Evolutionary conservation across 2,329 filamentous ascomycete species (phyloP).

Genomic region (Colletotrichum neosansevieriae): DNA sequence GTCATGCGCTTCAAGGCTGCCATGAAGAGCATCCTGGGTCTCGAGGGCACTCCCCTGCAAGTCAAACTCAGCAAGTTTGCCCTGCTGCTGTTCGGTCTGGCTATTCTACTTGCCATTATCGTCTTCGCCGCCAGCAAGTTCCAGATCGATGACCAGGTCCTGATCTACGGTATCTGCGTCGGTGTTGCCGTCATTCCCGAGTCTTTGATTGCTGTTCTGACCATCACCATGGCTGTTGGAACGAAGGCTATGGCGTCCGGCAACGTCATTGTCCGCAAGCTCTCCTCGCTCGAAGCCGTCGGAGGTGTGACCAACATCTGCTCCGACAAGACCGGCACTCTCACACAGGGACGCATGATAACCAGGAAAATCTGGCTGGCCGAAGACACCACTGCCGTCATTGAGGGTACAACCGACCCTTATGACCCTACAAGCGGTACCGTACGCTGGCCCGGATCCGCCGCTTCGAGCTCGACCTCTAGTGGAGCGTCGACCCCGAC

Average conservation of each 20-base stretch:
- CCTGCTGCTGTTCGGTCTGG: slow-evolving; percentile 81
- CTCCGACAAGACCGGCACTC: slow-evolving; percentile 78
- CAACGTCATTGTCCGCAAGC: slow-evolving; percentile 74
- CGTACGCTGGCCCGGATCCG: slow-evolving; percentile 58
- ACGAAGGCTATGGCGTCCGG: slow-evolving; percentile 74
- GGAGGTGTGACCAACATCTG: slow-evolving; percentile 79
- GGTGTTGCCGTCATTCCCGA: slow-evolving; percentile 75
- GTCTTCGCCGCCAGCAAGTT: slow-evolving; percentile 72
- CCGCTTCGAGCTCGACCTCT: slow-evolving; percentile 49
- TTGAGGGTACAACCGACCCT: slow-evolving; percentile 68
- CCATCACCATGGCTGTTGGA: slow-evolving; percentile 77
- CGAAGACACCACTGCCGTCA: slow-evolving; percentile 62
- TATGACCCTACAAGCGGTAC: slow-evolving; percentile 71
- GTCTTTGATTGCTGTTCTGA: slow-evolving; percentile 76
- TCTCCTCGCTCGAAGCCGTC: slow-evolving; percentile 74
- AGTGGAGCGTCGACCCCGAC: slow-evolving; percentile 42
- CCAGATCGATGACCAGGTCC: slow-evolving; percentile 65
- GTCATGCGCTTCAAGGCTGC: slow-evolving; percentile 58
- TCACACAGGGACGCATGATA: slow-evolving; percentile 76
- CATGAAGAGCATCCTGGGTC: slow-evolving; percentile 67
- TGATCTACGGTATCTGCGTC: slow-evolving; percentile 72
- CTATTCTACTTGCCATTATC: slow-evolving; percentile 69
- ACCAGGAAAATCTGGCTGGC: slow-evolving; percentile 72
- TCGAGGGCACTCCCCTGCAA: slow-evolving; percentile 85
- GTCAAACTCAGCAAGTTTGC: slow-evolving; percentile 88